Base-by-base conservation (phyloP, 306 rosid species). In the Dryas alaskensis region DNA sequence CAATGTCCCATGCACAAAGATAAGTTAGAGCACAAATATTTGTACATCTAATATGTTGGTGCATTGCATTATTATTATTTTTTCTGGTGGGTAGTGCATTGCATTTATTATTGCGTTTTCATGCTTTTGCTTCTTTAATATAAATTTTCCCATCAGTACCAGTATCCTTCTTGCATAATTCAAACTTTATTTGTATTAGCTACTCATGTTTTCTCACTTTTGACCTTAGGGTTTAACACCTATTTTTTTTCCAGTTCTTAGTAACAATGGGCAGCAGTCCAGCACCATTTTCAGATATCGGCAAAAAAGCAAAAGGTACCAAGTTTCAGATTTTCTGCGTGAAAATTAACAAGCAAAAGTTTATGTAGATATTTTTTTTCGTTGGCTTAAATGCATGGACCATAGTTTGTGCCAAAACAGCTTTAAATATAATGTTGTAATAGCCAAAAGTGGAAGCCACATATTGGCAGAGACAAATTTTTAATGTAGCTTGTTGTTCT, bases 271-370 rank as follows among this genome's bases (percentile, higher is more conserved):
- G 87, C 53, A 82, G 81, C 78, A 73, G 92, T 82, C 97, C 97
- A 14, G 94, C 97, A 2, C 88, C 94, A n/a, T 93, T 87, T 86
- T 87, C 91, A 11, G 97, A 91, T 42, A 86, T 89, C 70, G 98
- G 98, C 60, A 91, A 88, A 82, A 89, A 84, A 67, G 97, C 93
- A 63, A 93, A 76, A 88, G 97, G 98, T 93, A 86, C 74, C 46
- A 17, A 52, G n/a, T 42, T 9, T 63, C 44, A 48, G 46, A 60
- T 55, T 48, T 70, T 9, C 19, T 63, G 53, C 65, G 3, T 39
- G 25, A 52, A 0, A 8, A 10, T 51, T 16, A 37, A 4, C 11
- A 37, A 60, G 37, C 37, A 8, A 14, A 13, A 25, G 7, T 45
- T 53, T 19, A 49, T 27, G 6, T 31, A 25, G n/a, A 25, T 45